Evolutionary conservation across 2,329 filamentous ascomycete genomes (phyloP), one percentile per base, ranked within the genome.

Genomic region (Pyrenophora teres): DNA sequence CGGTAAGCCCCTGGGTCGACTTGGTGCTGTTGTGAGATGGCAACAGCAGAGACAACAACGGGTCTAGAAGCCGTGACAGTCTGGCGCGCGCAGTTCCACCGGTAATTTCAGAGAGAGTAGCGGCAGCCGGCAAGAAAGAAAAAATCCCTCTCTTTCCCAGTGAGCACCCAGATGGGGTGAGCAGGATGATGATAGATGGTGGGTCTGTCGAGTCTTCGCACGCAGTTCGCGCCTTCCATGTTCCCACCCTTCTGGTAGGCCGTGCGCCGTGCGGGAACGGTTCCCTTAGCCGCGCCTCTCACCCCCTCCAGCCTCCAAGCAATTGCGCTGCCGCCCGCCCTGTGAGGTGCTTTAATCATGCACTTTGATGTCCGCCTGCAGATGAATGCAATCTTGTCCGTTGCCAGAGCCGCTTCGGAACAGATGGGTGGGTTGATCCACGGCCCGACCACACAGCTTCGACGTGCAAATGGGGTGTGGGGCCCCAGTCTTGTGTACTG

Each of bases 161-260:
- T 47, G 57, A 54, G 46, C 49, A 61, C 53, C 51, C 23, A 50
- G 53, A 50, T 61, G 59, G 56, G 27, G 37, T 33, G 48, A 38
- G 42, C 40, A 44, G 50, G 35, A 52, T 40, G 47, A 38, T 51
- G 23, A 51, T 43, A 40, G 46, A 47, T 21, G 45, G 56, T 47
- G 50, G 50, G 37, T 55, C 38, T 45, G 51, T 46, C 40, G 43
- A 52, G 54, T 47, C 44, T 44, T 42, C 39, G 44, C 27, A 30
- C 23, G 23, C 23, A 25, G 23, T 39, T 52, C 44, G 50, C 40
- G 50, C 50, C 50, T 52, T 43, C 45, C 49, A 30, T 4, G 27
- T 30, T 10, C 46, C 56, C 58, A 59, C 56, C 55, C 52, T 50
- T 50, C 27, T 50, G 44, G 48, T 30, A 49, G 46, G 46, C 50